These are phyloP conservation scores for Musa troglodytarum DNA, from an alignment of 176 grass and related monocot species.

Conservation along the genomic window DNA sequence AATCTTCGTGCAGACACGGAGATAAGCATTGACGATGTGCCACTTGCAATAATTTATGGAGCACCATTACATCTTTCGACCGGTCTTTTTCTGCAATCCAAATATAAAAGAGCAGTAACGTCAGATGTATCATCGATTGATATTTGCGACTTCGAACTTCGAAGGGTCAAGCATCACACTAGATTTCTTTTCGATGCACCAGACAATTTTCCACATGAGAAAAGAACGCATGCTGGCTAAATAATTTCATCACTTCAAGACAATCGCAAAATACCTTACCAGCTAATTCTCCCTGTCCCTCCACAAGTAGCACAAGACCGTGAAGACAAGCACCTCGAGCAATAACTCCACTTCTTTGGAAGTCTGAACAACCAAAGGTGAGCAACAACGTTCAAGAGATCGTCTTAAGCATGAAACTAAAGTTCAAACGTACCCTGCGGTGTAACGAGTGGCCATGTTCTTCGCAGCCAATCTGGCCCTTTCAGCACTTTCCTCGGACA, in stretches of 20 bases:
- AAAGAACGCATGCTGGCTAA: no score
- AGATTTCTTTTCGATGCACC: no score
- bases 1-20: no score
- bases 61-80: neutral
- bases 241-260: neutral
- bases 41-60: no score
- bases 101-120: neutral
- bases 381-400: neutral
- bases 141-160: no score
- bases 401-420: neutral
- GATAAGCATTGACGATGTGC: no score
- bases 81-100: neutral
- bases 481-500: conserved; percentile 19
- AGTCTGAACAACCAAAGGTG: conserved; percentile 9
- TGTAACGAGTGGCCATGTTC: conserved; percentile 37
- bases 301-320: conserved; percentile 21
- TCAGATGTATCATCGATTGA: no score
- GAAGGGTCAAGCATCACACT: no score
- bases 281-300: conserved; percentile 14
- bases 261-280: neutral
- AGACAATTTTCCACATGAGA: no score
- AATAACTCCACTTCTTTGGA: conserved; percentile 31
- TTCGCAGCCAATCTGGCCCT: conserved; percentile 12
- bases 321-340: conserved; percentile 22
- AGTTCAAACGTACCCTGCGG: conserved; percentile 26